Evolutionary conservation across 108 stramenopile species (phyloP).

Genomic region (Nitzschia putrida): DNA sequence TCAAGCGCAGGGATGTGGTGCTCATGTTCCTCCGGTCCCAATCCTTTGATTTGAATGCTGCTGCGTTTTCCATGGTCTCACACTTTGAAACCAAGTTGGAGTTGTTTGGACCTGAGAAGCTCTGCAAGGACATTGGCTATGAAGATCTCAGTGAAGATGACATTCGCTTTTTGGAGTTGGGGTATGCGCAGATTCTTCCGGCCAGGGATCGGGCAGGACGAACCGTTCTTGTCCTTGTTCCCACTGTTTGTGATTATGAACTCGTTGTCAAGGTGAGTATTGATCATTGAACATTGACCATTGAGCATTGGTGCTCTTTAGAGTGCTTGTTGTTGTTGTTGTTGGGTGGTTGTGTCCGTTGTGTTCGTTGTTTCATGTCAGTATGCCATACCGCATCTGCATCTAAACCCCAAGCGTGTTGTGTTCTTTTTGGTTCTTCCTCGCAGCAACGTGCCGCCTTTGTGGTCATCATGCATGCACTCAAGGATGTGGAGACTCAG

Average conservation of each 20-base stretch:
- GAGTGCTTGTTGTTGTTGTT: too few species aligned
- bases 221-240: conserved; percentile 18
- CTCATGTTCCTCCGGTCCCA: conserved; percentile 29
- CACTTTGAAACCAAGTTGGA: conserved; percentile 31
- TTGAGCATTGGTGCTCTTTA: too few species aligned
- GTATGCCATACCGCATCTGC: too few species aligned
- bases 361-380: too few species aligned
- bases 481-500: conserved; percentile 30
- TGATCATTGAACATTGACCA: too few species aligned
- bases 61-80: conserved; percentile 20
- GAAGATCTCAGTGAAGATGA: conserved; percentile 29
- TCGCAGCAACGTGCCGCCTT: conserved; percentile 27
- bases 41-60: conserved; percentile 14
- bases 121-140: conserved; percentile 17
- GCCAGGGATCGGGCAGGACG: conserved; percentile 31
- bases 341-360: too few species aligned
- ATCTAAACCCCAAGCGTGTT: too few species aligned
- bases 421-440: too few species aligned
- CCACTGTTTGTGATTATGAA: conserved; percentile 2
- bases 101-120: conserved; percentile 29
- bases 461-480: conserved; percentile 26
- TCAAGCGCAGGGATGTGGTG: conserved; percentile 5
- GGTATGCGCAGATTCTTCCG: conserved; percentile 27
- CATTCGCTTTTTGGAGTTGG: conserved; percentile 29
- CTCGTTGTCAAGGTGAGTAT: too few species aligned